Conservation (phyloP, 176 grass and related monocot species). For the Triticum monococcum region DNA sequence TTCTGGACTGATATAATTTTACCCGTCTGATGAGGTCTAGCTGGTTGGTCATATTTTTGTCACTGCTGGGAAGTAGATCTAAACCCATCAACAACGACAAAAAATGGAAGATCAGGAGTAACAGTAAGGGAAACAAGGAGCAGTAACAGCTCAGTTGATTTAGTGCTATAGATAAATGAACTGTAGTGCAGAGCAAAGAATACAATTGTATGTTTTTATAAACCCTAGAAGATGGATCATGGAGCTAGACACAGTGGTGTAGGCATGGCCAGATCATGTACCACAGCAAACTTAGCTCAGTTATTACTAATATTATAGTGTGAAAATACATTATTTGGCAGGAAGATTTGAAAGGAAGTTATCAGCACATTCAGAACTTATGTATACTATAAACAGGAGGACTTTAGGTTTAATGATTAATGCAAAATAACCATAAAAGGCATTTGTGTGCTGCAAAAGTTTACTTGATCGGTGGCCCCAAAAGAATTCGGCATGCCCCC, state of each 20-base stretch:
- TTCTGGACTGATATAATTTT: background rate
- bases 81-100: constrained; percentile 15
- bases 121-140: background rate
- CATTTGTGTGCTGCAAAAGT: background rate
- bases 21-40: background rate
- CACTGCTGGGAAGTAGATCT: background rate
- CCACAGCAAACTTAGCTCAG: background rate
- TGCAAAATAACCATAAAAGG: constrained; percentile 20
- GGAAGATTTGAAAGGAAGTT: background rate
- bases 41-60: background rate
- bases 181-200: background rate
- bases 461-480: constrained; percentile 57
- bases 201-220: background rate
- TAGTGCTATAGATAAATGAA: background rate
- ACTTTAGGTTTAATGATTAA: background rate
- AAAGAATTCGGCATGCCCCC: constrained; percentile 59
- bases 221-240: background rate
- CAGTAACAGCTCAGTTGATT: constrained; percentile 2
- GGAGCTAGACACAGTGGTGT: background rate
- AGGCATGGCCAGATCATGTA: background rate
- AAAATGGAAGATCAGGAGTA: constrained; percentile 6
- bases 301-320: background rate
- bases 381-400: background rate
- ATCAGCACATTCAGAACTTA: background rate
- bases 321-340: background rate